These are phyloP conservation scores for Microglena sp. DNA, from an alignment of 139 green algal species.

Conservation along the genomic window DNA sequence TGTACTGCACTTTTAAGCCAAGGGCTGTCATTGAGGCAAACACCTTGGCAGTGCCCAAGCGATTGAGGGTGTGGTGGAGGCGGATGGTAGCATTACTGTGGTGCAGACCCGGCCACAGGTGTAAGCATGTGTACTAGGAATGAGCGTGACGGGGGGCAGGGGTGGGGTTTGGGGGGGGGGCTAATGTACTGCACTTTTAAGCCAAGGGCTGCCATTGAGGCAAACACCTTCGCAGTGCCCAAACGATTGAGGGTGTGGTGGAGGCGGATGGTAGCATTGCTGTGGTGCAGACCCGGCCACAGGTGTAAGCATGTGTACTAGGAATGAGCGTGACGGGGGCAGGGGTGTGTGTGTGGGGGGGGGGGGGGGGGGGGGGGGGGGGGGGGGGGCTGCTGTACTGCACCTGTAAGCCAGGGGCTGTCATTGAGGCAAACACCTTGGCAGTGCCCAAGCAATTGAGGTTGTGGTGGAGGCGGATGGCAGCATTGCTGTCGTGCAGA, in stretches of 20 bases:
- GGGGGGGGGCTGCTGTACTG: too few relatives aligned
- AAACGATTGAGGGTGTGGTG: conserved; percentile 91
- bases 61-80: conserved; percentile 86
- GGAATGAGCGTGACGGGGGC: too few relatives aligned
- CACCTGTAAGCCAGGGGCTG: too few relatives aligned
- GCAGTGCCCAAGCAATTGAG: conserved; percentile 76
- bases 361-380: too few relatives aligned
- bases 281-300: conserved; percentile 93
- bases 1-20: too few relatives aligned
- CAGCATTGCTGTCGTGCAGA: conserved; percentile 90
- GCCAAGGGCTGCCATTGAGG: conserved; percentile 79
- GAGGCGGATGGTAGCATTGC: conserved; percentile 70
- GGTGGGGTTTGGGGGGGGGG: too few relatives aligned
- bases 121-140: conserved; percentile 38
- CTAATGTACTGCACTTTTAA: too few relatives aligned
- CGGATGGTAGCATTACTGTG: conserved; percentile 74
- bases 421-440: conserved; percentile 79
- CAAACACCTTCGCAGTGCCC: conserved; percentile 51
- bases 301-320: conserved; percentile 64
- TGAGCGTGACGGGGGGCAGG: too few relatives aligned
- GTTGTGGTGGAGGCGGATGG: conserved; percentile 79
- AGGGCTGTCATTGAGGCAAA: conserved; percentile 77
- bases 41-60: conserved; percentile 61
- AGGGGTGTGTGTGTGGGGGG: too few relatives aligned
- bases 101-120: conserved; percentile 95